These are phyloP conservation scores for Colletotrichum sp. DNA, from an alignment of 2,329 filamentous ascomycete species.

Conservation along the genomic window DNA sequence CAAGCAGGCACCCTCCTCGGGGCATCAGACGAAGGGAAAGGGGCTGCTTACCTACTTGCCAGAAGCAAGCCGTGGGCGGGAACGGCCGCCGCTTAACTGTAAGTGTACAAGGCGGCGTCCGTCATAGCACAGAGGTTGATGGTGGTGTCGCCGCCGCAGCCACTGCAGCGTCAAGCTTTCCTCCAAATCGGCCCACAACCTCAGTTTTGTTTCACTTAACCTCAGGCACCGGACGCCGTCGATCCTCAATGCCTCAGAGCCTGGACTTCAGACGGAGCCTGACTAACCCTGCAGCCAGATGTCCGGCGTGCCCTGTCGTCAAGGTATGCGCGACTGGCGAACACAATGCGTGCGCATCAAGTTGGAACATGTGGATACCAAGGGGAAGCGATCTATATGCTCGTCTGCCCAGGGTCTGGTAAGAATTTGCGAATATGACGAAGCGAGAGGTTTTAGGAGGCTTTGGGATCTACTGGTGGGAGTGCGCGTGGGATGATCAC, in stretches of 20 bases:
- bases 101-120: not conserved
- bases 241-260: constrained; percentile 11
- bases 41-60: not conserved
- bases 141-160: not conserved
- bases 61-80: not conserved
- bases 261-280: constrained; percentile 3
- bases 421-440: not conserved
- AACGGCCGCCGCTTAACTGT: constrained; percentile 10
- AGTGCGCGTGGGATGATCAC: not conserved
- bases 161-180: constrained; percentile 5
- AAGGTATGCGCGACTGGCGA: not conserved
- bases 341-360: not conserved
- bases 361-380: not conserved
- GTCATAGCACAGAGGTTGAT: not conserved
- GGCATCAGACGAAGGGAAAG: constrained; percentile 4
- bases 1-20: constrained; percentile 10
- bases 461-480: not conserved
- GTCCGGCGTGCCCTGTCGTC: not conserved
- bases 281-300: not conserved
- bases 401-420: not conserved
- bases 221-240: not conserved
- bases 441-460: not conserved
- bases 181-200: not conserved
- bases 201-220: constrained; percentile 22
- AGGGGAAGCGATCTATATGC: not conserved